These are phyloP conservation scores for Rheum nobile DNA, from an alignment of 148 eudicot genomes.

Conservation along the genomic window DNA sequence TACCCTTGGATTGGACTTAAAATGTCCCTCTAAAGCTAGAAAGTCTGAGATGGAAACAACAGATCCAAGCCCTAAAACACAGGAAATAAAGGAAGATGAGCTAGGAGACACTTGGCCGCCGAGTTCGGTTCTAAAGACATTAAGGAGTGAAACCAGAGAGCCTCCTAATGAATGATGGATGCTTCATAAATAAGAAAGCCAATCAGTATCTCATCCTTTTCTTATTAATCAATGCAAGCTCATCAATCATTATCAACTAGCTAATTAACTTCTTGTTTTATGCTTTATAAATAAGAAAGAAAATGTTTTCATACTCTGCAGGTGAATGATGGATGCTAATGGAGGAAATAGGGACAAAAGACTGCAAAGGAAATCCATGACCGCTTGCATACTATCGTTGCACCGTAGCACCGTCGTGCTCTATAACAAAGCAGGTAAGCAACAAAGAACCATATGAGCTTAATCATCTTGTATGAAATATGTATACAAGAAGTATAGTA, in stretches of 20 bases:
- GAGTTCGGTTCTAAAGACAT: constrained; percentile 31
- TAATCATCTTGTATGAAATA: no score
- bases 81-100: constrained; percentile 1
- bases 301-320: background rate
- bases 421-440: constrained; percentile 80
- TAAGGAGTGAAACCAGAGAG: constrained; percentile 6
- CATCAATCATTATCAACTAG: no score
- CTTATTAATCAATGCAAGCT: no score
- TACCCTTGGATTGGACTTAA: background rate
- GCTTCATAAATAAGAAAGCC: no score
- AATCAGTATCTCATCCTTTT: constrained; percentile 18
- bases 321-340: no score
- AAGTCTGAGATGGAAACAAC: background rate
- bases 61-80: background rate
- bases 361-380: constrained; percentile 75
- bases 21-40: background rate
- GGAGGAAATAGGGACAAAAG: constrained; percentile 64
- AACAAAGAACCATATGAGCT: background rate
- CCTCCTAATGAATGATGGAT: no score
- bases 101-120: constrained; percentile 31
- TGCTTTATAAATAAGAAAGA: background rate
- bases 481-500: no score
- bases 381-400: constrained; percentile 67
- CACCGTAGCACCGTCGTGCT: constrained; percentile 87
- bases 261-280: background rate